A percentile compares a stretch with the other conserved stretches of the same genome.
Conservation (phyloP, 345 rosid species). For the Arabis alpina region DNA sequence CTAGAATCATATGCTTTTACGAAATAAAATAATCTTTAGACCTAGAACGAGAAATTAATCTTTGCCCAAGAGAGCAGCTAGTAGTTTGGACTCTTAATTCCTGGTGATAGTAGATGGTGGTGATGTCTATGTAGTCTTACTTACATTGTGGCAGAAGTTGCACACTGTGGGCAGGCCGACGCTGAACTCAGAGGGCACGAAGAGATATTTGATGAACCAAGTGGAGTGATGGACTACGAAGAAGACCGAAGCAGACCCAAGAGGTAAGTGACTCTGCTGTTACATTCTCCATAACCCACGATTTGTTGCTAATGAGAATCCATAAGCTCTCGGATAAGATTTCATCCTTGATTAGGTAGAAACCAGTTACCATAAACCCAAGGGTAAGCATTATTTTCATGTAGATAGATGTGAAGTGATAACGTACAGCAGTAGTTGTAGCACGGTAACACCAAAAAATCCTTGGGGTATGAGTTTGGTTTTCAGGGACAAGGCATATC, state of each 20-base stretch:
- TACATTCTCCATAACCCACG: constrained; percentile 14
- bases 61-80: constrained; percentile 8
- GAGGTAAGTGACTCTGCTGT: constrained; percentile 54
- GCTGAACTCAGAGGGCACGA: constrained; percentile 80
- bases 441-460: not conserved
- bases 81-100: not conserved
- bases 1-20: not conserved
- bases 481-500: not conserved
- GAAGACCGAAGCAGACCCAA: constrained; percentile 89
- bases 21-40: not conserved
- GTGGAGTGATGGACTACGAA: constrained; percentile 95
- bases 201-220: constrained; percentile 89
- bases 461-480: not conserved
- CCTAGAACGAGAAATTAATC: constrained; percentile 1
- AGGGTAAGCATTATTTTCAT: not conserved
- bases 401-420: not conserved
- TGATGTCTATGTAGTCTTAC: constrained; percentile 85
- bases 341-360: constrained; percentile 13
- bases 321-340: constrained; percentile 5
- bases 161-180: constrained; percentile 91
- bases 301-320: constrained; percentile 2
- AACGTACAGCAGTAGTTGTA: not conserved
- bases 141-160: constrained; percentile 98
- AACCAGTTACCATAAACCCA: not conserved
- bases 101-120: constrained; percentile 7